phyloP scores from a whole-genome alignment of 108 stramenopile genomes.

The Phaeodactylum tricornutum region DNA sequence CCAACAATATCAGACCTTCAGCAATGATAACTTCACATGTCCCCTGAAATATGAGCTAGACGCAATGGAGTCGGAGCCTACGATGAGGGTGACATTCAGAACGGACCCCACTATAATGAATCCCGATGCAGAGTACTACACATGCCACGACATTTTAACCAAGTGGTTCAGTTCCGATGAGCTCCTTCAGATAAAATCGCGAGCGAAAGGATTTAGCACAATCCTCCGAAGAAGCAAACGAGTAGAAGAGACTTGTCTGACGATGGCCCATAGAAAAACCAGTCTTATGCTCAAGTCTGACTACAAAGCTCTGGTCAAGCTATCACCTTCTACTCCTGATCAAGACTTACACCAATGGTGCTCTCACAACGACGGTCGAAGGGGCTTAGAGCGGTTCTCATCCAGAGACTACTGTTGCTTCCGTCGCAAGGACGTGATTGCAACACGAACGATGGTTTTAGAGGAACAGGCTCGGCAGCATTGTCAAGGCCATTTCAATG shows the following conservation, averaged over 20 bases:
- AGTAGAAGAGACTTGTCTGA: not conserved
- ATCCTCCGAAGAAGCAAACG: not conserved
- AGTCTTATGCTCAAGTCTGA: not conserved
- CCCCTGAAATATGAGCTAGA: conserved; percentile 1
- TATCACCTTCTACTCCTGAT: not conserved
- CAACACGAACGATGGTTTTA: not conserved
- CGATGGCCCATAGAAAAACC: conserved; percentile 2
- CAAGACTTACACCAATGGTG: conserved; percentile 1
- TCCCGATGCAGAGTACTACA: not conserved
- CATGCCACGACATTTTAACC: not conserved
- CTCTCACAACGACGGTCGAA: not conserved
- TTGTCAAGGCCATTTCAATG: not conserved
- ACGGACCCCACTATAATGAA: not conserved
- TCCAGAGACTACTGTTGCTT: not conserved
- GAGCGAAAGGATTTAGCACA: not conserved
- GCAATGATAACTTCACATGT: not conserved
- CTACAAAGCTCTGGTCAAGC: not conserved
- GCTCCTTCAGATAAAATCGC: not conserved
- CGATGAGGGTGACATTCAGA: not conserved
- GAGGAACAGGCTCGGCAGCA: conserved; percentile 1
- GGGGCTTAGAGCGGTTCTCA: conserved; percentile 5
- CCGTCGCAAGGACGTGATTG: conserved; percentile 1
- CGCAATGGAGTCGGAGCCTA: not conserved
- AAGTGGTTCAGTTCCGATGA: not conserved
- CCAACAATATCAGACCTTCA: not conserved